A percentile compares a stretch with the other conserved stretches of the same genome.
Evolutionary conservation across 306 rosid species (phyloP).

Genomic region (Leucaena leucocephala): DNA sequence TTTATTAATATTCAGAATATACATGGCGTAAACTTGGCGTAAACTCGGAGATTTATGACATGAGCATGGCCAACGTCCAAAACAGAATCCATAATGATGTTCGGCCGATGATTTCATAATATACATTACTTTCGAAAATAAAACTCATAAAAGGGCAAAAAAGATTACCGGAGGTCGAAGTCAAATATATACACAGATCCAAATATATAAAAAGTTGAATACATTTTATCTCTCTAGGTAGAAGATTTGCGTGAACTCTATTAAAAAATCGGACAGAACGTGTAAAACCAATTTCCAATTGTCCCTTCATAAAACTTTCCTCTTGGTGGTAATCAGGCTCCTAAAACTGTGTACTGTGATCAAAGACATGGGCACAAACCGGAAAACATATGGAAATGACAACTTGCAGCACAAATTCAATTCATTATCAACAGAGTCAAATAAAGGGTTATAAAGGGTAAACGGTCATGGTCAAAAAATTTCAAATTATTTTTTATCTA

Average conservation of each 20-base stretch:
- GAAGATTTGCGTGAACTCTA: neutral
- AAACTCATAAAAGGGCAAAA: neutral
- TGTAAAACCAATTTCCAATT: neutral
- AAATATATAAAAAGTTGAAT: neutral
- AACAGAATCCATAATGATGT: neutral
- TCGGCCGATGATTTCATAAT: neutral
- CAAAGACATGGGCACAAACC: neutral
- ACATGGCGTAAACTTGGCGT: neutral
- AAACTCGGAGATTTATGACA: neutral
- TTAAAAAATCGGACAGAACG: neutral
- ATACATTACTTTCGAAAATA: neutral
- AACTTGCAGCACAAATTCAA: neutral
- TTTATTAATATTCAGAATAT: neutral
- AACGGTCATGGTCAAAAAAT: neutral
- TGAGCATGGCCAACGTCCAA: conserved; percentile 12
- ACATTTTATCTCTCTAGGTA: conserved; percentile 21
- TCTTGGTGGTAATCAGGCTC: neutral
- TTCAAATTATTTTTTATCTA: neutral
- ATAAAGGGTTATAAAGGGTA: neutral
- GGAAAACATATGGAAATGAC: neutral
- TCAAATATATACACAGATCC: neutral
- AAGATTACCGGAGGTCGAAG: neutral
- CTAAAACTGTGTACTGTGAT: neutral
- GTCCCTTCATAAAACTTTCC: neutral
- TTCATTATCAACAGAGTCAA: neutral